A percentile compares a stretch with the other conserved stretches of the same genome.
These are phyloP conservation scores for Penicillium sp. DNA, from an alignment of 2,329 filamentous ascomycete species.

Conservation along the genomic window DNA sequence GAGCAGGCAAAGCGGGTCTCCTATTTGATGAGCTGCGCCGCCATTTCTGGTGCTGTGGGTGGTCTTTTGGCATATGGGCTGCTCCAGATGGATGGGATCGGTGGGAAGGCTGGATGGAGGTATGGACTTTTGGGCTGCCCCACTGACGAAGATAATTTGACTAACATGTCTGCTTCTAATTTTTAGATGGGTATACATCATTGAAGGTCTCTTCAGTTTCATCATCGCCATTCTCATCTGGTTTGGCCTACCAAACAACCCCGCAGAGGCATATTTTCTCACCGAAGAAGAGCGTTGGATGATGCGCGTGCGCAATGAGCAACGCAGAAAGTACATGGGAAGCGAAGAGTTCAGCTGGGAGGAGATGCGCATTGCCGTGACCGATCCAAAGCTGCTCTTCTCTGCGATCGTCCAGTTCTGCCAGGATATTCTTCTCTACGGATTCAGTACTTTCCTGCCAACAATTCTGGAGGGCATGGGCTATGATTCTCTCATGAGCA, in stretches of 20 bases:
- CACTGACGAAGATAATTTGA: not conserved
- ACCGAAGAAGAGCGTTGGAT: slow-evolving; percentile 50
- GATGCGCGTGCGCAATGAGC: slow-evolving; percentile 51
- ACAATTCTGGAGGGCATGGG: slow-evolving; percentile 56
- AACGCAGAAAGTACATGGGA: slow-evolving; percentile 52
- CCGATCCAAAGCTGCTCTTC: slow-evolving; percentile 55
- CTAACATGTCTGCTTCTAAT: not conserved
- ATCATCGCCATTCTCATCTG: slow-evolving; percentile 46
- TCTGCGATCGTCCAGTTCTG: slow-evolving; percentile 54
- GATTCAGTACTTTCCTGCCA: slow-evolving; percentile 61
- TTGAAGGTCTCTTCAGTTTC: slow-evolving; percentile 51
- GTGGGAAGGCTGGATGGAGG: slow-evolving; percentile 49
- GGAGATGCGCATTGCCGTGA: slow-evolving; percentile 50
- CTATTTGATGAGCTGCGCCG: slow-evolving; percentile 42
- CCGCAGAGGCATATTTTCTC: slow-evolving; percentile 51
- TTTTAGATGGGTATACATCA: slow-evolving; percentile 49
- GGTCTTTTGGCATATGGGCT: slow-evolving; percentile 41
- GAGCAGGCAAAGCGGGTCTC: slow-evolving; percentile 45
- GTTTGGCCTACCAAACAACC: slow-evolving; percentile 51
- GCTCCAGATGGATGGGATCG: slow-evolving; percentile 48
- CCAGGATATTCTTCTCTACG: slow-evolving; percentile 55
- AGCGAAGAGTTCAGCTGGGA: slow-evolving; percentile 52
- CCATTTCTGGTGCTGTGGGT: slow-evolving; percentile 42
- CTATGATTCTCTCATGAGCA: slow-evolving; percentile 52
- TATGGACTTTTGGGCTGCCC: slow-evolving; percentile 26